Base-by-base conservation (phyloP, 768 basidiomycete species). In the Kwoniella shandongensis region DNA sequence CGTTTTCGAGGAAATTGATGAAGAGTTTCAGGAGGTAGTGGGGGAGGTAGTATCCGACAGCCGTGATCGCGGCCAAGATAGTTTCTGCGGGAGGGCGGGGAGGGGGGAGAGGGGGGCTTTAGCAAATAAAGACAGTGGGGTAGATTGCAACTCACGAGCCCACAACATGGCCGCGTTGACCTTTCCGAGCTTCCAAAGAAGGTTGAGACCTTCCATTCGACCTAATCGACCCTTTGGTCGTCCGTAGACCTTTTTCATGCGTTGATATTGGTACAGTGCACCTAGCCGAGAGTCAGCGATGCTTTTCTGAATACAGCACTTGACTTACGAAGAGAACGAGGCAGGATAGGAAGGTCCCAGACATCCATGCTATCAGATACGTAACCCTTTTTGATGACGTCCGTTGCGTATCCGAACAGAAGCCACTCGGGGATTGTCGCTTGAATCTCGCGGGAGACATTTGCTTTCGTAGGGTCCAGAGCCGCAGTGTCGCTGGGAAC, bases 391-490 rank as follows among this genome's bases (percentile, higher is more conserved):
- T 85, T 85, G 53, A 93, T 84, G 13, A 96, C 88, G 59, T 87
- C 85, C 0, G 90, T 92, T 35, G 88, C 89, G 73, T 91, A 92
- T 15, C 85, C 85, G 76, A 96, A 96, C n/a, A 91, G 77, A 4
- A 96, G 76, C 48, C 79, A 78, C 54, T 82, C 83, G 13, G 64
- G 61, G 11, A 79, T 70, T 12, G 63, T 74, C 10, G 57, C 59
- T 32, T 69, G 61, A 4, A 67, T 69, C 44, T 83, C 69, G 0
- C 87, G 87, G 46, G 83, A 85, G 17, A 93, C 88, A 66, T 93
- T 94, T 59, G 86, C 82, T 36, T 81, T 76, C n/a, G 83, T 82
- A n/a, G 74, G 61, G 29, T 76, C 66, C 10, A 73, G 59, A 12
- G 67, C 58, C 1, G 44, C 49, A 23, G 59, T 39, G 20, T 58